Conservation (phyloP, 768 basidiomycete species). For the Calvatia gigantea region DNA sequence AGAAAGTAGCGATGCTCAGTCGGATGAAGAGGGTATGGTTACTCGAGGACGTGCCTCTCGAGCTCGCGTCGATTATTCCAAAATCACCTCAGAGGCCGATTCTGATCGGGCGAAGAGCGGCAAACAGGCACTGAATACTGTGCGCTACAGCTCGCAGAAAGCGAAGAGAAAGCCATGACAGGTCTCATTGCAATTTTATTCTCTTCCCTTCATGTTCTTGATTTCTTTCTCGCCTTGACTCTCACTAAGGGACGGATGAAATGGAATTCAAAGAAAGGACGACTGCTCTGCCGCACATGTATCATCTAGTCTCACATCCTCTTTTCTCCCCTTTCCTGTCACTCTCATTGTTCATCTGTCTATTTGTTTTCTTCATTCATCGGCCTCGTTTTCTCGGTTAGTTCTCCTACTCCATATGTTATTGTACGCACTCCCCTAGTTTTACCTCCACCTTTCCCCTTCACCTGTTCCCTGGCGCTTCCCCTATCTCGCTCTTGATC, state of each 20-base stretch:
- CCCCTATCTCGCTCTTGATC: not conserved
- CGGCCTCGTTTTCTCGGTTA: constrained; percentile 7
- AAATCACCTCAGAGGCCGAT: not conserved
- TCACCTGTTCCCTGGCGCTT: not conserved
- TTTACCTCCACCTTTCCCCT: not conserved
- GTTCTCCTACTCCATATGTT: not conserved
- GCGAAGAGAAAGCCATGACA: constrained; percentile 11
- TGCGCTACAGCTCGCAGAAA: constrained; percentile 3
- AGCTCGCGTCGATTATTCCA: constrained; percentile 5
- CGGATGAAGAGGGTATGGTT: constrained; percentile 30
- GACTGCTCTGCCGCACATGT: constrained; percentile 7
- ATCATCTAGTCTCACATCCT: constrained; percentile 1
- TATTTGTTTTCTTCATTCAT: constrained; percentile 4
- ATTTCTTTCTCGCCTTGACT: constrained; percentile 7
- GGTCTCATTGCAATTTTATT: not conserved
- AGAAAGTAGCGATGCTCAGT: constrained; percentile 14
- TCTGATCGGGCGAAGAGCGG: constrained; percentile 1
- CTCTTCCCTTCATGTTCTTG: not conserved
- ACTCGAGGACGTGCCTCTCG: constrained; percentile 33
- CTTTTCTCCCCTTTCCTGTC: not conserved
- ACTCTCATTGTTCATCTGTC: not conserved
- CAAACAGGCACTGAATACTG: constrained; percentile 1
- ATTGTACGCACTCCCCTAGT: constrained; percentile 7
- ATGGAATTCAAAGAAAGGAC: constrained; percentile 9
- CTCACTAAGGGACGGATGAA: constrained; percentile 10